Conservation (phyloP, 2,329 filamentous ascomycete species). For the Pseudogymnoascus sp. region DNA sequence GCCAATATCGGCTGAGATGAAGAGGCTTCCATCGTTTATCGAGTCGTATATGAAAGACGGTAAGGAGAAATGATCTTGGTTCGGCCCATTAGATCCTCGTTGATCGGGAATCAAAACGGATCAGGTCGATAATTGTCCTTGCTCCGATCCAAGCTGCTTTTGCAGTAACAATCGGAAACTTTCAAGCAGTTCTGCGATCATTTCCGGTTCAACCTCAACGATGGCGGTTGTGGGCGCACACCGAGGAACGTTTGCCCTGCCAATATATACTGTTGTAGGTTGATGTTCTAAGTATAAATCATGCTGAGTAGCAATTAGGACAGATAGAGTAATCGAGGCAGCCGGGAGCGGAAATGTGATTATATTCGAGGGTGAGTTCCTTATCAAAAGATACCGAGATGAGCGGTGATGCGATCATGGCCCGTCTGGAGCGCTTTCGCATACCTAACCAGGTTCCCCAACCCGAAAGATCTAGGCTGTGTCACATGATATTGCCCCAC, state of each 20-base stretch:
- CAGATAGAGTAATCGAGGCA: neutral
- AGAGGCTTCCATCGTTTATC: constrained; percentile 20
- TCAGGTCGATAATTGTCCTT: neutral
- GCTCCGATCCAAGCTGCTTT: neutral
- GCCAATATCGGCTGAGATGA: constrained; percentile 45
- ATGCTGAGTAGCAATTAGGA: neutral
- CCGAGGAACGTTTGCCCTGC: neutral
- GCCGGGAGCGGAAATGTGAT: neutral
- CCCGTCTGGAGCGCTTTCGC: neutral
- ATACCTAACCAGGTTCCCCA: constrained; percentile 7
- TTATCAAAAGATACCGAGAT: constrained; percentile 6
- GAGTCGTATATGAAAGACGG: neutral
- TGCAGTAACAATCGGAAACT: neutral
- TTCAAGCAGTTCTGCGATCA: neutral
- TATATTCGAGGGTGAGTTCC: neutral
- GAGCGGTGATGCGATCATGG: constrained; percentile 3
- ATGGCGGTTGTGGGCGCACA: neutral
- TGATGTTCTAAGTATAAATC: neutral
- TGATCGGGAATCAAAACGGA: neutral
- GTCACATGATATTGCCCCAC: constrained; percentile 5
- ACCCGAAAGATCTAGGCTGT: neutral
- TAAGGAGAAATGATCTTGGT: neutral
- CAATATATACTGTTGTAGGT: neutral
- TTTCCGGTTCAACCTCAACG: neutral
- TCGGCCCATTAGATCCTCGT: neutral